Evolutionary conservation across 139 green algal species (phyloP).

Genomic region (Zygnema cylindricum): DNA sequence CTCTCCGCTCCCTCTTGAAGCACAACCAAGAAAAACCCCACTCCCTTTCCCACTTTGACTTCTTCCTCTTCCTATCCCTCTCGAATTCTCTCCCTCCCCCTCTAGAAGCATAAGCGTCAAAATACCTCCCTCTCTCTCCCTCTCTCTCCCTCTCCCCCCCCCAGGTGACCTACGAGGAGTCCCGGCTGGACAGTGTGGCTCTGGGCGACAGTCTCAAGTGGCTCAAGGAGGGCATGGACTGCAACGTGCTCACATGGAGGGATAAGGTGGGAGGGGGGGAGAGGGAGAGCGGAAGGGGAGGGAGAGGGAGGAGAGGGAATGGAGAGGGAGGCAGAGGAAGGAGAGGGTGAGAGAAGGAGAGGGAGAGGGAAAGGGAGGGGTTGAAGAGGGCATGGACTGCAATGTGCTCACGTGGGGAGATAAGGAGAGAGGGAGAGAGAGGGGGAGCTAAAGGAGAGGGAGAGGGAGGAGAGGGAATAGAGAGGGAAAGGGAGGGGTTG

Average conservation of each 20-base stretch:
- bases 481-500: too few relatives aligned
- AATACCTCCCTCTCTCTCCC: not conserved
- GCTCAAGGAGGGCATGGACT: conserved; percentile 84
- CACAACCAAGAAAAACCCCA: too few relatives aligned
- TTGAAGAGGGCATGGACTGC: conserved; percentile 84
- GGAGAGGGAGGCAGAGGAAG: too few relatives aligned
- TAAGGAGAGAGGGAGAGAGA: conserved; percentile 76
- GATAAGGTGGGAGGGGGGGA: conserved; percentile 70
- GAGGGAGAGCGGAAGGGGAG: conserved; percentile 1
- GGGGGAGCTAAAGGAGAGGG: too few relatives aligned
- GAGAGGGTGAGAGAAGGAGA: too few relatives aligned
- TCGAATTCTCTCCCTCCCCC: not conserved
- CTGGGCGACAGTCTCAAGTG: conserved; percentile 82
- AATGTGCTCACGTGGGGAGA: conserved; percentile 88
- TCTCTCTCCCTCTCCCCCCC: not conserved
- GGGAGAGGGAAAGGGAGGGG: too few relatives aligned
- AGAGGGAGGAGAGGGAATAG: too few relatives aligned
- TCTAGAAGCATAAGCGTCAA: not conserved
- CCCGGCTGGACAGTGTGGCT: conserved; percentile 76
- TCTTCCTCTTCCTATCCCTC: not conserved
- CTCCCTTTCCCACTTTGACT: not conserved
- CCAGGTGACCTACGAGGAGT: conserved; percentile 90
- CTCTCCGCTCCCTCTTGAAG: not conserved
- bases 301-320: not conserved
- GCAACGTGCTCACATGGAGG: conserved; percentile 85